Conservation (phyloP, 2,329 filamentous ascomycete species). For the Fusarium sp. region DNA sequence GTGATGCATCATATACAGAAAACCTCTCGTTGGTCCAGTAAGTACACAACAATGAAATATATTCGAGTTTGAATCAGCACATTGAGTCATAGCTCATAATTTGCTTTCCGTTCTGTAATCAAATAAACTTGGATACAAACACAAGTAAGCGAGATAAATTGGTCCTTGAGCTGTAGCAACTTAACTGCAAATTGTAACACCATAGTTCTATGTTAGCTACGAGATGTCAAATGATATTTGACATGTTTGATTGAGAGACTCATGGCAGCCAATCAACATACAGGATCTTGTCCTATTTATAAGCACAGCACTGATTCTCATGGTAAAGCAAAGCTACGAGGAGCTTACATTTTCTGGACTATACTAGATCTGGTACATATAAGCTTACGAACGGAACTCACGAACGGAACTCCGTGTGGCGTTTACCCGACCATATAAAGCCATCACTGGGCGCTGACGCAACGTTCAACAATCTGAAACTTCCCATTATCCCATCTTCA, state of each 20-base stretch:
- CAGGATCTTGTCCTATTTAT: rapidly evolving
- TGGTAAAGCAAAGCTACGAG: not conserved
- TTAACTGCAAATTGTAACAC: rapidly evolving
- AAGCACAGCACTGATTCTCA: rapidly evolving
- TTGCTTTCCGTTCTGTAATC: not conserved
- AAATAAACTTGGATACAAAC: not conserved
- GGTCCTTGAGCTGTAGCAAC: too few relatives aligned
- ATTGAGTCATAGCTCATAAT: not conserved
- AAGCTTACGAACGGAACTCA: not conserved
- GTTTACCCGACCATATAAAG: not conserved
- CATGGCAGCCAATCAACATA: not conserved
- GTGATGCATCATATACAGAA: not conserved
- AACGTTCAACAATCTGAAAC: rapidly evolving
- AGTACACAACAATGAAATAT: not conserved
- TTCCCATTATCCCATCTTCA: not conserved
- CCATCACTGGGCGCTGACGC: rapidly evolving
- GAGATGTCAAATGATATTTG: not conserved
- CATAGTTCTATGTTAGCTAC: not conserved
- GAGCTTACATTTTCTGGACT: not conserved
- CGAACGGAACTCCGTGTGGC: not conserved
- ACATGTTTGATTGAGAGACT: rapidly evolving
- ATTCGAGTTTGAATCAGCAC: rapidly evolving
- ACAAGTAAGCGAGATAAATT: not conserved
- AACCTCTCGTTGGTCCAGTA: not conserved
- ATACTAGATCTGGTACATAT: not conserved